Evolutionary conservation across 768 basidiomycete species (phyloP).

Genomic region (Bullera alba): DNA sequence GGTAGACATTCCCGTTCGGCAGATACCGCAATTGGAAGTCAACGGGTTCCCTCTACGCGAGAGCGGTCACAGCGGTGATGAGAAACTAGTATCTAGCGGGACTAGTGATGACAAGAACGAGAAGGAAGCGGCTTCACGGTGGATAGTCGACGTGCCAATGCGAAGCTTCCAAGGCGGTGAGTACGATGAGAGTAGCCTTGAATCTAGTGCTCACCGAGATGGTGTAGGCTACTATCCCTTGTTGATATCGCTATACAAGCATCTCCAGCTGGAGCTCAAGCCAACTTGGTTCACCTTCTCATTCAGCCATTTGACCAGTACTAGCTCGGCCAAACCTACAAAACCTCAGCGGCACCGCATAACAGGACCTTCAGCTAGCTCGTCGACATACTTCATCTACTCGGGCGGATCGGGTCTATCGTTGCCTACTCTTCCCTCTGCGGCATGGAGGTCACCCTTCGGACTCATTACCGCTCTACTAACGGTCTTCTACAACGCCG

Average conservation of each 20-base stretch:
- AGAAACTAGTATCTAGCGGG: conserved; percentile 8
- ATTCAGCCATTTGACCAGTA: conserved; percentile 53
- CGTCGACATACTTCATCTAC: conserved; percentile 56
- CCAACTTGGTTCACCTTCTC: conserved; percentile 63
- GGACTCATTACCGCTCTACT: conserved; percentile 5
- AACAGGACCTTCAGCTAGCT: background rate
- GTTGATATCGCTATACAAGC: conserved; percentile 61
- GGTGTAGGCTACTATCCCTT: conserved; percentile 63
- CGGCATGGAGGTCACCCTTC: conserved; percentile 5
- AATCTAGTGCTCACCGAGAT: background rate
- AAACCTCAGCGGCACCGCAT: conserved; percentile 26
- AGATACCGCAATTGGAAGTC: no score
- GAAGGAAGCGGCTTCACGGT: no score
- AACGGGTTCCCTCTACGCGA: no score
- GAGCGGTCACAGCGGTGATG: background rate
- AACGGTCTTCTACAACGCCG: conserved; percentile 47
- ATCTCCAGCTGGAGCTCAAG: conserved; percentile 57
- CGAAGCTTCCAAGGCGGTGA: conserved; percentile 70
- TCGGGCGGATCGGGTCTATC: conserved; percentile 56
- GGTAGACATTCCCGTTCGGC: conserved; percentile 40
- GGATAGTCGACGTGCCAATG: conserved; percentile 71
- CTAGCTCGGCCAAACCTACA: background rate
- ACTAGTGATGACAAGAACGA: background rate
- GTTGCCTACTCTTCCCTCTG: conserved; percentile 50
- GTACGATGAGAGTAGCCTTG: conserved; percentile 12